Conservation (phyloP, 805 yeast species). For the Wickerhamomyces chaumierensis region DNA sequence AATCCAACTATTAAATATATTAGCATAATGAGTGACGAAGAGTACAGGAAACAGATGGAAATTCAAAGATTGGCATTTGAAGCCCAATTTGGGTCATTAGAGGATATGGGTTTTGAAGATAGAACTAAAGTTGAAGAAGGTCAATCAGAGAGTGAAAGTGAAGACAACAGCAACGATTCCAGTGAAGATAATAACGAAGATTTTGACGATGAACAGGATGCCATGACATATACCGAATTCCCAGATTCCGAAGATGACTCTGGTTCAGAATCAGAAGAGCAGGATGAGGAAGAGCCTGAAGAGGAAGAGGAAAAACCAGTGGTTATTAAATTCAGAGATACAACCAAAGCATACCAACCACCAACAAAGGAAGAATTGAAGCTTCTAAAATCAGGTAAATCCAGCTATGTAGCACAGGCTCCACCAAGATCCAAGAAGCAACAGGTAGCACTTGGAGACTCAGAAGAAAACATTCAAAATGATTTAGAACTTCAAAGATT, state of each 20-base stretch:
- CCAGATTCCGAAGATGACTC: conserved; percentile 10
- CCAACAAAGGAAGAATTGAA: conserved; percentile 40
- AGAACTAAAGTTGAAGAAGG: conserved; percentile 22
- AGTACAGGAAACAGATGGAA: conserved; percentile 25
- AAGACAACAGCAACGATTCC: conserved; percentile 6
- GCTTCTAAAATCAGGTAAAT: conserved; percentile 44
- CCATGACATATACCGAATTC: neutral
- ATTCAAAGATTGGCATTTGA: conserved; percentile 49
- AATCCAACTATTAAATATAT: too few relatives aligned
- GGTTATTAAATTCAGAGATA: conserved; percentile 30
- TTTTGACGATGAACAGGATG: conserved; percentile 14
- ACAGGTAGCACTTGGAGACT: conserved; percentile 21
- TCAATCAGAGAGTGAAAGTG: conserved; percentile 19
- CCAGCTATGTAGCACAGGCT: conserved; percentile 27
- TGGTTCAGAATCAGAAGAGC: conserved; percentile 12
- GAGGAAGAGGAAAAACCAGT: conserved; percentile 7
- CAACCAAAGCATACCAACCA: conserved; percentile 16
- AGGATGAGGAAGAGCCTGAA: conserved; percentile 9
- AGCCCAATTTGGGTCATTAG: conserved; percentile 51
- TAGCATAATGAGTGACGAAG: conserved; percentile 6
- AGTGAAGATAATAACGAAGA: conserved; percentile 8
- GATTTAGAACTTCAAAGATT: conserved; percentile 67
- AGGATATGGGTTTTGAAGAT: conserved; percentile 41
- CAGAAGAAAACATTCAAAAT: conserved; percentile 47
- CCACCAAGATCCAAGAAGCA: conserved; percentile 1